Evolutionary conservation across 2,329 filamentous ascomycete genomes (phyloP).

Genomic region (Microsporum ferrugineum): DNA sequence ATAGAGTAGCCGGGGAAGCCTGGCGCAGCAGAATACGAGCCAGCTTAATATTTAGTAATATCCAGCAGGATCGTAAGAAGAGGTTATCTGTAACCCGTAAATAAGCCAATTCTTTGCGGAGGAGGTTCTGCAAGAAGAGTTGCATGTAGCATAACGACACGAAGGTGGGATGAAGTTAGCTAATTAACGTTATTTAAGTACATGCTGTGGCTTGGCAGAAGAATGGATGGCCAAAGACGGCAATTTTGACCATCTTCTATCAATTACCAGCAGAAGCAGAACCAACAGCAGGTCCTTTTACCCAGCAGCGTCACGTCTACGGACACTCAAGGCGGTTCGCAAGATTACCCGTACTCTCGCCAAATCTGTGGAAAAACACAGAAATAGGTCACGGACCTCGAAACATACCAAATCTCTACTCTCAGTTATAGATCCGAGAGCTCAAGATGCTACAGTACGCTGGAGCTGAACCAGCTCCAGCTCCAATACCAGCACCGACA

Average conservation of each 20-base stretch:
- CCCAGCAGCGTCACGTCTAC: too few species aligned
- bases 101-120: not conserved
- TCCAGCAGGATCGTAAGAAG: not conserved
- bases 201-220: not conserved
- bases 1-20: not conserved
- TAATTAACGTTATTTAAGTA: not conserved
- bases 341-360: too few species aligned
- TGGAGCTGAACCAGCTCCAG: not conserved
- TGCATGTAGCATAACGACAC: not conserved
- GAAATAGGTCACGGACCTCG: too few species aligned
- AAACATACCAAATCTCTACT: not conserved
- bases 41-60: not conserved
- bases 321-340: too few species aligned
- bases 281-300: not conserved
- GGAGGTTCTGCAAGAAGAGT: not conserved
- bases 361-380: too few species aligned
- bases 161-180: not conserved
- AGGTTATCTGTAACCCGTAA: not conserved
- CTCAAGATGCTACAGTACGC: not conserved
- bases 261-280: not conserved
- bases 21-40: not conserved
- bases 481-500: constrained; percentile 30
- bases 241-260: not conserved
- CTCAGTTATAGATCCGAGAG: not conserved
- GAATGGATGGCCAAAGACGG: not conserved